Conservation (phyloP, 179 eudicot species). For the Corrigiola litoralis region DNA sequence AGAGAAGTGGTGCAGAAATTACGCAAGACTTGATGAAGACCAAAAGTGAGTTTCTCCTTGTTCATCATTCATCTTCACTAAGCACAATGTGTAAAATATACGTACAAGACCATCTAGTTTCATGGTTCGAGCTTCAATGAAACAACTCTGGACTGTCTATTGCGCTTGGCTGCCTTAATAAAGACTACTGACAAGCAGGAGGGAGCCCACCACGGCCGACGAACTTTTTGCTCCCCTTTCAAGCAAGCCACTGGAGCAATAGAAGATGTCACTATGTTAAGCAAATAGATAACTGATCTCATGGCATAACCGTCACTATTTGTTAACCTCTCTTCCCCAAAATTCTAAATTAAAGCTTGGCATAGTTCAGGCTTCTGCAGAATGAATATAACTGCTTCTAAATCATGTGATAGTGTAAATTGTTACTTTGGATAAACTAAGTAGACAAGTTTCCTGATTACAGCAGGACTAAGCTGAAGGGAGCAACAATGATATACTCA, state of each 20-base stretch:
- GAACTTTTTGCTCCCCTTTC: conserved; percentile 87
- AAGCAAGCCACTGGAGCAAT: conserved; percentile 77
- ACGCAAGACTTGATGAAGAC: conserved; percentile 13
- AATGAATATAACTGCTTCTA: neutral
- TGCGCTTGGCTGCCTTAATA: conserved; percentile 76
- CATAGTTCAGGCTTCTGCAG: neutral
- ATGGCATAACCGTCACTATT: no score
- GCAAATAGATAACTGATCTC: neutral
- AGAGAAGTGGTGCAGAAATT: conserved; percentile 15
- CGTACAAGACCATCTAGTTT: conserved; percentile 25
- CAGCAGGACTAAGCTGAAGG: neutral
- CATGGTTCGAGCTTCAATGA: conserved; percentile 92
- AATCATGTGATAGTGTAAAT: no score
- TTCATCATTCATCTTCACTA: conserved; percentile 17
- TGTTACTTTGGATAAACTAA: no score
- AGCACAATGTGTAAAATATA: conserved; percentile 23
- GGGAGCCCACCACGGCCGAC: conserved; percentile 95
- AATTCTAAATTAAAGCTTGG: no score
- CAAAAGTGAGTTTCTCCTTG: conserved; percentile 1
- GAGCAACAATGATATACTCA: neutral
- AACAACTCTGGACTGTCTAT: conserved; percentile 80
- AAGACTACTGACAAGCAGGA: conserved; percentile 65
- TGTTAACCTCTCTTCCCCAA: no score
- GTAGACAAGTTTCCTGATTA: neutral
- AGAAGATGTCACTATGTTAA: conserved; percentile 7